These are phyloP conservation scores for Plasmodium falciparum DNA, from an alignment of 169 alveolate genomes.

Conservation along the genomic window DNA sequence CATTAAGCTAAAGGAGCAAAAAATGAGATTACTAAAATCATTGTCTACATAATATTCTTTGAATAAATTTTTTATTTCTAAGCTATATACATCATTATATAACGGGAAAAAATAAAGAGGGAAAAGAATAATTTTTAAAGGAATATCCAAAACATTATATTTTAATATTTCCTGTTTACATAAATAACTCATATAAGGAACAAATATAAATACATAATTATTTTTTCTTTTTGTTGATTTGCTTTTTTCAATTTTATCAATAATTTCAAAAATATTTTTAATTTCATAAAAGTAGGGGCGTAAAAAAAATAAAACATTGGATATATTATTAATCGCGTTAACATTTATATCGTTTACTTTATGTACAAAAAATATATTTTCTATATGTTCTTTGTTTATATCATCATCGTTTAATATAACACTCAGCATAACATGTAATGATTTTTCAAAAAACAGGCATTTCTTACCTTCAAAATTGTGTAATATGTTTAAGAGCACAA, in stretches of 20 bases:
- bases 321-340: background rate
- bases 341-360: constrained; percentile 22
- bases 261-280: constrained; percentile 34
- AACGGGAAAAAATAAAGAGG: constrained; percentile 67
- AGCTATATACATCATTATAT: constrained; percentile 66
- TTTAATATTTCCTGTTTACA: constrained; percentile 42
- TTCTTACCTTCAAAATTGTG: constrained; percentile 26
- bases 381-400: constrained; percentile 45
- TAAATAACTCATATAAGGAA: constrained; percentile 61
- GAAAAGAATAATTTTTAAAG: constrained; percentile 25
- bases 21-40: constrained; percentile 31
- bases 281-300: constrained; percentile 70
- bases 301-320: constrained; percentile 30
- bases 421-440: constrained; percentile 35
- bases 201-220: constrained; percentile 27
- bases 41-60: constrained; percentile 68
- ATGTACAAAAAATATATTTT: constrained; percentile 13
- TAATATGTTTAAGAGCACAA: constrained; percentile 25
- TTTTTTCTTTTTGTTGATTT: background rate
- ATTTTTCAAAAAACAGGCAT: constrained; percentile 44
- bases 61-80: constrained; percentile 42
- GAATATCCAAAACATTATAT: constrained; percentile 17
- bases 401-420: constrained; percentile 47
- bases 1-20: constrained; percentile 63
- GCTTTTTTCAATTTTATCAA: constrained; percentile 49